A percentile compares a stretch with the other conserved stretches of the same genome.
Conservation (phyloP, 1,284 basidiomycete genomes). For the Moesziomyces antarcticus region DNA sequence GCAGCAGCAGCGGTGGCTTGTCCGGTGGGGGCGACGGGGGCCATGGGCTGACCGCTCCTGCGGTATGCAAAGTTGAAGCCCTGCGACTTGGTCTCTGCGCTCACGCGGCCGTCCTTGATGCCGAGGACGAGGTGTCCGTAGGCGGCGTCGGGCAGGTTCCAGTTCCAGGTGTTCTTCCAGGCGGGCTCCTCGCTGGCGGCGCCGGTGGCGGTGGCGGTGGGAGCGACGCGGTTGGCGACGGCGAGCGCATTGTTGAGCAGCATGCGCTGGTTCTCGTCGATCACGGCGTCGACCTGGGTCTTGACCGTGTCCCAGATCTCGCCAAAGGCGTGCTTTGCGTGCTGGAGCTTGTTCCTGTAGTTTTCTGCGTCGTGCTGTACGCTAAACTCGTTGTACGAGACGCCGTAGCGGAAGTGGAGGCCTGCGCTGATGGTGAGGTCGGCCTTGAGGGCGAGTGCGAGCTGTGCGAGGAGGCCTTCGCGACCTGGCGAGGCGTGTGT, state of each 20-base stretch:
- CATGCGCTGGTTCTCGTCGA: constrained; percentile 89
- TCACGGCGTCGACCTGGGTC: constrained; percentile 86
- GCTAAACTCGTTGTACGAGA: constrained; percentile 96
- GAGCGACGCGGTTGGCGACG: constrained; percentile 83
- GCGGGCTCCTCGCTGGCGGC: constrained; percentile 79
- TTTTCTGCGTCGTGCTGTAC: constrained; percentile 89
- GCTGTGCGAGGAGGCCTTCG: constrained; percentile 90
- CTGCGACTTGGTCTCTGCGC: constrained; percentile 89
- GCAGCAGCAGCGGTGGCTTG: constrained; percentile 1
- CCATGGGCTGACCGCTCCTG: constrained; percentile 69
- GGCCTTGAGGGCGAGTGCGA: constrained; percentile 88
- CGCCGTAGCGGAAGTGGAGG: constrained; percentile 95
- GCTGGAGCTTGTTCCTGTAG: constrained; percentile 82
- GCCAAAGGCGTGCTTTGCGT: constrained; percentile 84
- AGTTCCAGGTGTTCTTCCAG: constrained; percentile 83
- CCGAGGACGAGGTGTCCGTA: constrained; percentile 89
- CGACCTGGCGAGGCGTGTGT: constrained; percentile 92
- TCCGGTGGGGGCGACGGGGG: constrained; percentile 32
- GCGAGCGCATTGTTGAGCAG: constrained; percentile 89
- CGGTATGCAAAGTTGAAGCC: constrained; percentile 97
- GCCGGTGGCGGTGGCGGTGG: constrained; percentile 70
- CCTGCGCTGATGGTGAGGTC: constrained; percentile 95
- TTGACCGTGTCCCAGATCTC: constrained; percentile 95
- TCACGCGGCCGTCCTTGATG: constrained; percentile 88
- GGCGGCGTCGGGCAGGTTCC: constrained; percentile 92